Evolutionary conservation across 2,329 filamentous ascomycete species (phyloP).

Genomic region (Cadophora malorum): DNA sequence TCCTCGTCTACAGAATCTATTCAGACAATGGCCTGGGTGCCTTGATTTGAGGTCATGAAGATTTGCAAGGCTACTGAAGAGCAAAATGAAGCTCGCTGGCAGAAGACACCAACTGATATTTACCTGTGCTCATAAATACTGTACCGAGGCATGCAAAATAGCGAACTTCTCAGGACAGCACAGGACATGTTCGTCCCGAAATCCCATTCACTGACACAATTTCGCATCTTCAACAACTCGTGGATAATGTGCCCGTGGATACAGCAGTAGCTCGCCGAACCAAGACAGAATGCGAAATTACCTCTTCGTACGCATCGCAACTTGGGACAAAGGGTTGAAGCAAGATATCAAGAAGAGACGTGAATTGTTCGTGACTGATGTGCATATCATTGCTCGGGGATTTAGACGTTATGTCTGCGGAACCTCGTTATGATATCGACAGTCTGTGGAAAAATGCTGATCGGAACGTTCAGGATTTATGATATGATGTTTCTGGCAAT

Average conservation of each 20-base stretch:
- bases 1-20: background rate
- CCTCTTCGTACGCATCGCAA: too few species aligned
- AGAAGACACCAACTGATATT: background rate
- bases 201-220: background rate
- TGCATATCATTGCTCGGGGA: too few species aligned
- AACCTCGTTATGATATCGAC: too few species aligned
- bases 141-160: background rate
- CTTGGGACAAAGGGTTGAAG: too few species aligned
- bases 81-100: background rate
- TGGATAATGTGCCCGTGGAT: background rate
- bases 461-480: background rate
- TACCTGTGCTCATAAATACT: background rate
- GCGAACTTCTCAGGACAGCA: background rate
- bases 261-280: background rate
- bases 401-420: too few species aligned
- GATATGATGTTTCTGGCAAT: background rate
- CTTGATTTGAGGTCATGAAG: background rate
- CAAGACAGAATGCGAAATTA: too few species aligned
- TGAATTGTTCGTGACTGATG: too few species aligned
- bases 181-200: background rate
- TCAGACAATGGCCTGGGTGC: background rate
- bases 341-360: too few species aligned
- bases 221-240: background rate
- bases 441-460: too few species aligned
- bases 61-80: background rate